Conservation (phyloP, 192 early-diverging fungal genomes). For the Bifiguratus adelaidae region DNA sequence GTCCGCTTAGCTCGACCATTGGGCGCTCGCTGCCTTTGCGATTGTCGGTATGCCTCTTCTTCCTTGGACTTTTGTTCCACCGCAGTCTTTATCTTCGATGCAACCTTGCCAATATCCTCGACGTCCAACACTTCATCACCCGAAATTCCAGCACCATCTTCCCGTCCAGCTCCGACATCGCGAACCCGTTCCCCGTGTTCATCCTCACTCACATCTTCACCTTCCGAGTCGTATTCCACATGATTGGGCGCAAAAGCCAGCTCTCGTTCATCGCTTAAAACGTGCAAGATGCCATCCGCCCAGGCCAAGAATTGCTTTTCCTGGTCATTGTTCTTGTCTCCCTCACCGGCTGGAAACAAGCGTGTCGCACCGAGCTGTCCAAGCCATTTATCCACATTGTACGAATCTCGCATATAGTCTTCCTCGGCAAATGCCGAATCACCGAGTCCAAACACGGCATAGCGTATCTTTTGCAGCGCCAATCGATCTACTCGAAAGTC, state of each 20-base stretch:
- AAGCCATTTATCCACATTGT: conserved; percentile 47
- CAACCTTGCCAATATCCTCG: conserved; percentile 62
- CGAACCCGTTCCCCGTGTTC: conserved; percentile 13
- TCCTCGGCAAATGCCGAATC: conserved; percentile 56
- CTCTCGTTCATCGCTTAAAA: conserved; percentile 28
- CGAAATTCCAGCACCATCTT: conserved; percentile 22
- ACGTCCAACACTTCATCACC: conserved; percentile 56
- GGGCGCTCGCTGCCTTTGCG: too few species aligned
- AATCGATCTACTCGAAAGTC: conserved; percentile 49
- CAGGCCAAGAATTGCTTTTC: conserved; percentile 10
- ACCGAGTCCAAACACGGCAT: conserved; percentile 62
- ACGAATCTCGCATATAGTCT: conserved; percentile 40
- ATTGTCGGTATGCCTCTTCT: conserved; percentile 31
- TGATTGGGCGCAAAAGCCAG: conserved; percentile 31
- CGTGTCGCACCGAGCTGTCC: conserved; percentile 46
- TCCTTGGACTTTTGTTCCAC: conserved; percentile 36
- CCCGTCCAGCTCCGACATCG: conserved; percentile 26
- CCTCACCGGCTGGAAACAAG: conserved; percentile 45
- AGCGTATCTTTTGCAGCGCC: conserved; percentile 37
- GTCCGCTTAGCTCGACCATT: conserved; percentile 29
- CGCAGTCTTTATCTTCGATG: conserved; percentile 44
- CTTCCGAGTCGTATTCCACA: conserved; percentile 37
- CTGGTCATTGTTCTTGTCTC: conserved; percentile 40
- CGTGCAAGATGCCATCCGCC: conserved; percentile 20
- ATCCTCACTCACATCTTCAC: conserved; percentile 30